Conservation (phyloP, 352 stramenopile species). For the Pythium sukuiense region DNA sequence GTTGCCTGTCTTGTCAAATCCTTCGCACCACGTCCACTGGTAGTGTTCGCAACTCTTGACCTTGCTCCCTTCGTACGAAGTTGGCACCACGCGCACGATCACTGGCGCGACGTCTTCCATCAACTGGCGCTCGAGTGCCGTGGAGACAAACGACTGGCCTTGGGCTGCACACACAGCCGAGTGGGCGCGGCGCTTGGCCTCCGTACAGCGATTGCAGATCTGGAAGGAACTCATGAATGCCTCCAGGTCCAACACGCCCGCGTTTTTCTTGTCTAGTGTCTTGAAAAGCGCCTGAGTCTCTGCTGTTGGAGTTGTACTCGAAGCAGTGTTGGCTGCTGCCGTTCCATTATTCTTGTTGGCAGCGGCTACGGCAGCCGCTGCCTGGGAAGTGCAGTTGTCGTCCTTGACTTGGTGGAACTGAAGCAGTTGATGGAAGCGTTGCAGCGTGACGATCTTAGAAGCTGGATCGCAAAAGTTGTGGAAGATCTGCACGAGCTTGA, state of each 20-base stretch:
- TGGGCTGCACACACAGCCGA: conserved; percentile 57
- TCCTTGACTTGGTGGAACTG: conserved; percentile 69
- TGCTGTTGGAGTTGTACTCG: conserved; percentile 15
- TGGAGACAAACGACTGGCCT: conserved; percentile 44
- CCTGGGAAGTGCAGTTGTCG: conserved; percentile 27
- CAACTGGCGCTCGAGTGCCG: conserved; percentile 57
- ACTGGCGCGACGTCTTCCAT: conserved; percentile 81
- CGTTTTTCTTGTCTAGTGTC: conserved; percentile 45
- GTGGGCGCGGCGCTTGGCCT: conserved; percentile 67
- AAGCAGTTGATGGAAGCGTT: conserved; percentile 65
- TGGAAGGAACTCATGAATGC: conserved; percentile 86
- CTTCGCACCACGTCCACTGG: conserved; percentile 87
- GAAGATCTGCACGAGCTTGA: conserved; percentile 88
- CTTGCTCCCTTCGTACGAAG: conserved; percentile 68
- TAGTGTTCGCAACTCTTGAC: conserved; percentile 86
- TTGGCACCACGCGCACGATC: conserved; percentile 74
- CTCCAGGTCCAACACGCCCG: conserved; percentile 57
- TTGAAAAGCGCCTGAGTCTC: conserved; percentile 61
- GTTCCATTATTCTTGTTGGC: not conserved
- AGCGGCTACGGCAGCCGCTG: conserved; percentile 1
- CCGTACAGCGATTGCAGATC: conserved; percentile 85
- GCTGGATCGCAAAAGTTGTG: conserved; percentile 73
- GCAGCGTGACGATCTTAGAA: conserved; percentile 48
- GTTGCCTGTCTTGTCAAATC: conserved; percentile 81
- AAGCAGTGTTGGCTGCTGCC: not conserved